These are phyloP conservation scores for Trypanosoma platydactyli DNA, from an alignment of 208 protist species.

Conservation along the genomic window DNA sequence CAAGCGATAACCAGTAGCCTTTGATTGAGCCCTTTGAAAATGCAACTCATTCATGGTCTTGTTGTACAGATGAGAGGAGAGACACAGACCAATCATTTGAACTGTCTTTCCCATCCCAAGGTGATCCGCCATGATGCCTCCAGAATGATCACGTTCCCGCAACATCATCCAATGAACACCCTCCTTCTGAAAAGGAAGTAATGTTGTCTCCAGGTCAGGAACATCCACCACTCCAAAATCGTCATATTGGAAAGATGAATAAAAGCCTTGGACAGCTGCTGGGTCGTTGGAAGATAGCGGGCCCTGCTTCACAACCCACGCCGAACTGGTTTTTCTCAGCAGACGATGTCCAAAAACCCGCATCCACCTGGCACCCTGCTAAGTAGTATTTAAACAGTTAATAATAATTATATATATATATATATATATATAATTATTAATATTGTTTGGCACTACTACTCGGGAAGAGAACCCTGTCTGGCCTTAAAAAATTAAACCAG, in stretches of 20 bases:
- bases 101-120: conserved; percentile 92
- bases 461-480: background rate
- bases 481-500: background rate
- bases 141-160: conserved; percentile 68
- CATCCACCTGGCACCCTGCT: conserved; percentile 22
- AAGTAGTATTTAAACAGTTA: background rate
- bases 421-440: conserved; percentile 10
- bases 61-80: conserved; percentile 66
- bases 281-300: conserved; percentile 44
- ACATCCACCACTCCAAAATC: conserved; percentile 64
- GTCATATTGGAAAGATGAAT: conserved; percentile 80
- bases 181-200: conserved; percentile 91
- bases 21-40: conserved; percentile 28
- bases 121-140: conserved; percentile 92
- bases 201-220: conserved; percentile 51
- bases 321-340: conserved; percentile 28
- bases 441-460: background rate
- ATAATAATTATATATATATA: conserved; percentile 10
- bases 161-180: conserved; percentile 90
- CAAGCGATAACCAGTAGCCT: conserved; percentile 57
- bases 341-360: conserved; percentile 23
- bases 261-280: conserved; percentile 69
- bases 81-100: conserved; percentile 90
- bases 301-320: conserved; percentile 42
- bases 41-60: conserved; percentile 35